A percentile compares a stretch with the other conserved stretches of the same genome.
Conservation (phyloP, 805 yeast genomes). For the Suhomyces sp. region DNA sequence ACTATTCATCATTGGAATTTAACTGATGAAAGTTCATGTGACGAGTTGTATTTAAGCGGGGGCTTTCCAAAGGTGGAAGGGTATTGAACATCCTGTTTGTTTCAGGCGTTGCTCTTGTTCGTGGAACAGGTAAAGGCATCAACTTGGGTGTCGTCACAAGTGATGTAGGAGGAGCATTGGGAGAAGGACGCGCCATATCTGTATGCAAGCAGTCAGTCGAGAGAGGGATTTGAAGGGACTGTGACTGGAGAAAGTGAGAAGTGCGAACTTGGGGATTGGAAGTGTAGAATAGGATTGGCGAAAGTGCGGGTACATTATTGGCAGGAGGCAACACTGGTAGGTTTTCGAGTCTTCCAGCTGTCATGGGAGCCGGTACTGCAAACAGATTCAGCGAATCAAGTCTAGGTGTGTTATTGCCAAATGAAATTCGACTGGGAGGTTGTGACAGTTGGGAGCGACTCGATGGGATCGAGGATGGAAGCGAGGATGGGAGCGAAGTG, state of each 20-base stretch:
- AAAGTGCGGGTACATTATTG: neutral
- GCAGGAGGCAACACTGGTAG: neutral
- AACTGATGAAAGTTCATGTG: neutral
- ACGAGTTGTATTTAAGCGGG: neutral
- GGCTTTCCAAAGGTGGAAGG: neutral
- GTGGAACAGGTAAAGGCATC: neutral
- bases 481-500: neutral
- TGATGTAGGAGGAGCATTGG: conserved; percentile 1
- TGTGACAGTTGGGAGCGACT: neutral
- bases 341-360: neutral
- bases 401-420: neutral
- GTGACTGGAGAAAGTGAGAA: neutral
- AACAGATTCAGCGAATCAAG: neutral
- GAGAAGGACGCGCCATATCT: neutral
- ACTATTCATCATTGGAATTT: neutral
- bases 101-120: neutral
- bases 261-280: neutral
- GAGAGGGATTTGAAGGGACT: neutral
- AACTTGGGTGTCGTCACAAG: neutral
- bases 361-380: neutral
- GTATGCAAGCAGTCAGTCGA: neutral
- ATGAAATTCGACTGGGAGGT: neutral
- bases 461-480: neutral
- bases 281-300: neutral
- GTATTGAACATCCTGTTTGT: neutral